These are phyloP conservation scores for Mycocentrospora acerina DNA, from an alignment of 2,329 filamentous ascomycete species.

Conservation along the genomic window DNA sequence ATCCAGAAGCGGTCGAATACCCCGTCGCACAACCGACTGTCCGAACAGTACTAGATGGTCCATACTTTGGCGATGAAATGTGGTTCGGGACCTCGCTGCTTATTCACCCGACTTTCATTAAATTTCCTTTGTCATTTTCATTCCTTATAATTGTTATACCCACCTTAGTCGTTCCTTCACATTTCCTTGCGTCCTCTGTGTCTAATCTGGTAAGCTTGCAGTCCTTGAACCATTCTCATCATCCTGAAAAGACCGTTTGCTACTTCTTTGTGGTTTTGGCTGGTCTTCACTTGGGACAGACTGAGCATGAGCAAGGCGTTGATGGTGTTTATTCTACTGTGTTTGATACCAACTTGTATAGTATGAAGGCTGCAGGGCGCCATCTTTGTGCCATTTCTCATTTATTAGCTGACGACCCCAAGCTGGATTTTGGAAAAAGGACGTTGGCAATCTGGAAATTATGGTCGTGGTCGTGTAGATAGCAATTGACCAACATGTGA, in stretches of 20 bases:
- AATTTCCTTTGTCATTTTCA: constrained; percentile 42
- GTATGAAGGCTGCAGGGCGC: constrained; percentile 19
- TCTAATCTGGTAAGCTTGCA: constrained; percentile 24
- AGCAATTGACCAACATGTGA: not conserved
- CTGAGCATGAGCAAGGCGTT: constrained; percentile 30
- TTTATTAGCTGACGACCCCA: constrained; percentile 10
- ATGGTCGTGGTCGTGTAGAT: not conserved
- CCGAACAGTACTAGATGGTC: constrained; percentile 23
- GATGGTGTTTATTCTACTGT: constrained; percentile 12
- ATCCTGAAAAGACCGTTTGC: constrained; percentile 1
- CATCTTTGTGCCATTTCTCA: constrained; percentile 21
- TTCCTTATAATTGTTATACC: constrained; percentile 17
- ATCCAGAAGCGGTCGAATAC: constrained; percentile 48
- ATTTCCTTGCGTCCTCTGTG: constrained; percentile 25
- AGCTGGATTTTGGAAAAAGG: constrained; percentile 4
- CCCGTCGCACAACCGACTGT: constrained; percentile 25
- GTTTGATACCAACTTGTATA: constrained; percentile 31
- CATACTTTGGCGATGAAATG: constrained; percentile 15
- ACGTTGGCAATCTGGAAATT: not conserved
- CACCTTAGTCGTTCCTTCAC: constrained; percentile 29
- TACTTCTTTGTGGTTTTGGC: constrained; percentile 2
- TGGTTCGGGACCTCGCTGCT: constrained; percentile 15
- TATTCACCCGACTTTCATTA: constrained; percentile 37
- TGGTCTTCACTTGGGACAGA: no score
- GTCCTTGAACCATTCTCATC: constrained; percentile 6